These are phyloP conservation scores for Strobilomyces confusus DNA, from an alignment of 768 basidiomycete species.

Conservation along the genomic window DNA sequence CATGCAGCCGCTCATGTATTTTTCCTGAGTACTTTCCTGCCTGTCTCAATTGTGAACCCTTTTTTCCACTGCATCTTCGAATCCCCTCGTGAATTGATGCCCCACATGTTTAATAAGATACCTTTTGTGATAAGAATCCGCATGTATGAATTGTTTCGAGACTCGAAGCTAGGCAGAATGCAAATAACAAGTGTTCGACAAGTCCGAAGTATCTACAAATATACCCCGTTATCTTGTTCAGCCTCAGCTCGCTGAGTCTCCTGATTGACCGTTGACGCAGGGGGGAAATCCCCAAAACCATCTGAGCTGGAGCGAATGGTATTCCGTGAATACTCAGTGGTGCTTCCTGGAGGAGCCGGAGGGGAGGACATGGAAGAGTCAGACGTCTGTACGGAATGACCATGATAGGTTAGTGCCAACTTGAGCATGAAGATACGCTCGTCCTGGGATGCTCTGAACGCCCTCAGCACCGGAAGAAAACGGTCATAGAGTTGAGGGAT, in stretches of 20 bases:
- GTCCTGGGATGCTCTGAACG: conserved; percentile 66
- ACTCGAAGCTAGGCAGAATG: neutral
- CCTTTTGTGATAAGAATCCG: neutral
- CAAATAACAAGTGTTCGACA: neutral
- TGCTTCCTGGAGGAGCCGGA: neutral
- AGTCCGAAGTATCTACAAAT: conserved; percentile 22
- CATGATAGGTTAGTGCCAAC: conserved; percentile 62
- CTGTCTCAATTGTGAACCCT: too few species aligned
- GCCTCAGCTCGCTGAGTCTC: neutral
- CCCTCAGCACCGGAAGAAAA: conserved; percentile 11
- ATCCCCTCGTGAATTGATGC: neutral
- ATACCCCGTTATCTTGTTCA: conserved; percentile 19
- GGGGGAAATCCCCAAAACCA: conserved; percentile 9
- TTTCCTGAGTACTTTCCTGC: conserved; percentile 33
- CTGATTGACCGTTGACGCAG: neutral
- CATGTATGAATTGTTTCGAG: too few species aligned
- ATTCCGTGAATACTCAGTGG: conserved; percentile 2
- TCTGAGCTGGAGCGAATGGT: conserved; percentile 9
- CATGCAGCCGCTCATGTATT: conserved; percentile 56
- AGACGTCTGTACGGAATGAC: conserved; percentile 34
- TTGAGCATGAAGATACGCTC: conserved; percentile 70
- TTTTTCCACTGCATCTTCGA: neutral
- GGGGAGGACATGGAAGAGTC: neutral
- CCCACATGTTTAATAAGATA: neutral
- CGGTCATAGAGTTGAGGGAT: conserved; percentile 24